These are phyloP conservation scores for Penicillium sp. DNA, from an alignment of 2,329 filamentous ascomycete genomes.

Conservation along the genomic window DNA sequence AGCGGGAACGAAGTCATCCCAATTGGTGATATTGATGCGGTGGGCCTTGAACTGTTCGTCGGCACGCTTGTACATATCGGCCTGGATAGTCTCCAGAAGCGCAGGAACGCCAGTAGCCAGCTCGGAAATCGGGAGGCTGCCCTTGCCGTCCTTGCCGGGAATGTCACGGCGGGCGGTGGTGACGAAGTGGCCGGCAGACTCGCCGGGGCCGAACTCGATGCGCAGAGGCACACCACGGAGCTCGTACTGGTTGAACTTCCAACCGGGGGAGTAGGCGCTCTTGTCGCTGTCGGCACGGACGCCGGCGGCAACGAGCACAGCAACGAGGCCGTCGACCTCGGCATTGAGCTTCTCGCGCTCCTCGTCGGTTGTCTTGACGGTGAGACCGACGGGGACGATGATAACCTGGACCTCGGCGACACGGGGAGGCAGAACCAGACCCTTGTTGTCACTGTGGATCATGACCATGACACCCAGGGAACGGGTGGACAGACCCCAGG, in stretches of 20 bases:
- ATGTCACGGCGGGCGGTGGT: constrained; percentile 84
- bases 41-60: constrained; percentile 74
- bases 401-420: constrained; percentile 83
- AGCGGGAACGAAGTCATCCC: constrained; percentile 86
- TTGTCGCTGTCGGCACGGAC: constrained; percentile 77
- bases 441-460: constrained; percentile 94
- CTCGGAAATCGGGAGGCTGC: constrained; percentile 70
- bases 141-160: constrained; percentile 62
- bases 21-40: constrained; percentile 74
- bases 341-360: constrained; percentile 72
- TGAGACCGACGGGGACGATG: constrained; percentile 89
- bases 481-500: constrained; percentile 95
- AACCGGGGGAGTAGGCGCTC: constrained; percentile 86
- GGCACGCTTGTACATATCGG: constrained; percentile 73
- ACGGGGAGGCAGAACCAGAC: constrained; percentile 85
- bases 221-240: constrained; percentile 91
- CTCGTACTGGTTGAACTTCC: constrained; percentile 99
- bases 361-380: constrained; percentile 77
- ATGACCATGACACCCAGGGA: constrained; percentile 99
- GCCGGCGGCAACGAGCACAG: constrained; percentile 65
- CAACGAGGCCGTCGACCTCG: constrained; percentile 67
- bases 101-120: constrained; percentile 69
- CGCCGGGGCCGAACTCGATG: constrained; percentile 93
- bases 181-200: constrained; percentile 79
- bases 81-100: constrained; percentile 85